phyloP scores from a whole-genome alignment of 495 filamentous ascomycete genomes.

The Parathielavia hyrcaniae region DNA sequence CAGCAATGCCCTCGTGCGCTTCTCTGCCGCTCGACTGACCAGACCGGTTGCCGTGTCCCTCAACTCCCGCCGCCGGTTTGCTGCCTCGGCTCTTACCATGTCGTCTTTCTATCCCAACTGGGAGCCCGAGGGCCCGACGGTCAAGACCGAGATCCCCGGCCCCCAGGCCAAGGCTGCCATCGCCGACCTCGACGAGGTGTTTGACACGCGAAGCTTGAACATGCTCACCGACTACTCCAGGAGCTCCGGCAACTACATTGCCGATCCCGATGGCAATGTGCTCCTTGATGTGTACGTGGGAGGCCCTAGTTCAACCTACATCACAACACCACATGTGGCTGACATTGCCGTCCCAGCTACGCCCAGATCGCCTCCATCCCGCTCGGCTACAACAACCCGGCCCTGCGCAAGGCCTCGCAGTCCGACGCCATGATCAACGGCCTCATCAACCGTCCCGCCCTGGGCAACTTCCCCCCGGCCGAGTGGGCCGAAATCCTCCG shows the following conservation, averaged over 20 bases:
- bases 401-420: slow-evolving; percentile 61
- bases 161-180: slow-evolving; percentile 65
- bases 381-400: slow-evolving; percentile 92
- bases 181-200: slow-evolving; percentile 65
- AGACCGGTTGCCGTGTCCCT: slow-evolving; percentile 6
- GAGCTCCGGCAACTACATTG: slow-evolving; percentile 71
- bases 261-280: slow-evolving; percentile 80
- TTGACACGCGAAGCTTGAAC: slow-evolving; percentile 89
- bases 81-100: slow-evolving; percentile 35
- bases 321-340: neutral
- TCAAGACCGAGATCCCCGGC: slow-evolving; percentile 79
- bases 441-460: slow-evolving; percentile 87
- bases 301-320: no score
- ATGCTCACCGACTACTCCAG: slow-evolving; percentile 80
- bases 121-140: slow-evolving; percentile 67
- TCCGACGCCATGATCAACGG: slow-evolving; percentile 74
- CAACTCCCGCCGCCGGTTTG: slow-evolving; percentile 25
- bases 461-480: slow-evolving; percentile 91
- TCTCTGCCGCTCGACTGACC: neutral
- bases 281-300: slow-evolving; percentile 69
- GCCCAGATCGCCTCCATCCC: slow-evolving; percentile 97
- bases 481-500: slow-evolving; percentile 83
- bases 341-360: slow-evolving; percentile 48
- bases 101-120: slow-evolving; percentile 53
- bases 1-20: slow-evolving; percentile 14